Percentiles rank a stretch among this genome's conserved stretches.
These are phyloP conservation scores for Chlorencoelia australis DNA, from an alignment of 2,329 filamentous ascomycete species.

Conservation along the genomic window DNA sequence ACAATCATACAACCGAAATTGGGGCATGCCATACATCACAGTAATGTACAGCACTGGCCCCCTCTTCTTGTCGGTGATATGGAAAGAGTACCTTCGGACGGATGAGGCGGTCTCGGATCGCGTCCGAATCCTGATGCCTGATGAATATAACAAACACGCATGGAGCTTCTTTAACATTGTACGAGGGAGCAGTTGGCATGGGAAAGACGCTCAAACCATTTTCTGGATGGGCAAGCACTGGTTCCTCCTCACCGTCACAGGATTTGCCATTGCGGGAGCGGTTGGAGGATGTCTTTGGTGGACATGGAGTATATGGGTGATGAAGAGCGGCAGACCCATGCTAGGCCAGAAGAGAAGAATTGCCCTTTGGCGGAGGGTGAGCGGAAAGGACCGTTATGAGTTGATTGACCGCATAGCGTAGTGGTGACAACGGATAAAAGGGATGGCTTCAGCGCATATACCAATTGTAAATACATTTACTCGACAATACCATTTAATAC, in stretches of 20 bases:
- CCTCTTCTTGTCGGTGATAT: slow-evolving; percentile 64
- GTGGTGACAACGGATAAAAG: slow-evolving; percentile 23
- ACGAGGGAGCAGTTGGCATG: slow-evolving; percentile 38
- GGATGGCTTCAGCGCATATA: slow-evolving; percentile 8
- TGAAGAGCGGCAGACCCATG: slow-evolving; percentile 10
- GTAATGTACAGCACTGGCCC: slow-evolving; percentile 74
- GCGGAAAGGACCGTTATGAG: slow-evolving; percentile 23
- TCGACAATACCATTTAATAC: too few relatives aligned
- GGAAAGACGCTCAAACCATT: slow-evolving; percentile 35
- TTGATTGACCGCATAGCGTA: slow-evolving; percentile 24
- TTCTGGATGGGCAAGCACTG: slow-evolving; percentile 39
- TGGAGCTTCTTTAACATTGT: slow-evolving; percentile 60
- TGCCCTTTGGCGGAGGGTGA: slow-evolving; percentile 20
- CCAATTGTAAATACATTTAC: too few relatives aligned
- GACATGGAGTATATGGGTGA: slow-evolving; percentile 22
- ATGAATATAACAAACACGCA: slow-evolving; percentile 56
- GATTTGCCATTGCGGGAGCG: slow-evolving; percentile 25
- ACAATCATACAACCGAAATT: slow-evolving; percentile 57
- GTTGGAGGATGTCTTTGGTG: slow-evolving; percentile 21
- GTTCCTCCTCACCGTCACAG: slow-evolving; percentile 28
- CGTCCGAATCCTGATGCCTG: slow-evolving; percentile 57
- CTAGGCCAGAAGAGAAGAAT: slow-evolving; percentile 6
- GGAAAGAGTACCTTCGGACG: slow-evolving; percentile 60
- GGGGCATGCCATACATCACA: slow-evolving; percentile 56
- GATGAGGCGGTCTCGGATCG: slow-evolving; percentile 39